Evolutionary conservation across 768 basidiomycete genomes (phyloP).

Genomic region (Porphyrellus cyaneotinctus): DNA sequence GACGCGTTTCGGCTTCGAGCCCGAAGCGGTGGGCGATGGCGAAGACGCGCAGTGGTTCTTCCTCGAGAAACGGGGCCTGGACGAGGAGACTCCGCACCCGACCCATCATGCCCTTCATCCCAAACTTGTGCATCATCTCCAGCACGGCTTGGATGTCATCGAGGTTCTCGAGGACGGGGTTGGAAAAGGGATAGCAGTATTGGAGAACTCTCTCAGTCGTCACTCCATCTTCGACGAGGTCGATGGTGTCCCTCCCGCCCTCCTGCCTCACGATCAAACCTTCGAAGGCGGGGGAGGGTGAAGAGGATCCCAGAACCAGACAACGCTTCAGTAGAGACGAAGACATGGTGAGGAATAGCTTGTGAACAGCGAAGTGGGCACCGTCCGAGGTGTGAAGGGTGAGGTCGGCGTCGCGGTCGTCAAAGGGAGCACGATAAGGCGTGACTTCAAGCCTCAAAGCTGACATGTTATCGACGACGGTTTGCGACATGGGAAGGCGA

Average conservation of each 20-base stretch:
- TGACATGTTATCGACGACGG: conserved; percentile 20
- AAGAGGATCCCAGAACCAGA: conserved; percentile 24
- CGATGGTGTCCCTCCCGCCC: conserved; percentile 23
- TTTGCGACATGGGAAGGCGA: conserved; percentile 26
- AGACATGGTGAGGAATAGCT: conserved; percentile 38
- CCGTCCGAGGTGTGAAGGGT: conserved; percentile 41
- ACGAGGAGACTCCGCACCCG: conserved; percentile 28
- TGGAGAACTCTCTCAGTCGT: conserved; percentile 33
- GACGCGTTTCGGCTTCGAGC: conserved; percentile 30
- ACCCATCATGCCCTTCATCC: conserved; percentile 32
- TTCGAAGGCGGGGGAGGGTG: conserved; percentile 27
- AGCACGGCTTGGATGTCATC: conserved; percentile 35
- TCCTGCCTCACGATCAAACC: conserved; percentile 24
- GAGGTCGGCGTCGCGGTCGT: conserved; percentile 40
- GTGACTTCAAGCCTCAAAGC: conserved; percentile 27
- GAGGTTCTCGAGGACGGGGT: conserved; percentile 31
- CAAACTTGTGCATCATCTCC: conserved; percentile 38
- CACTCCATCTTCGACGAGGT: conserved; percentile 31
- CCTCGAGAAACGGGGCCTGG: conserved; percentile 23
- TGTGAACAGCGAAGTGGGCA: conserved; percentile 42
- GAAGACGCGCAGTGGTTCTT: conserved; percentile 35
- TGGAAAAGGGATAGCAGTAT: conserved; percentile 36
- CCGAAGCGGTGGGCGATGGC: conserved; percentile 38
- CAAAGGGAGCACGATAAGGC: conserved; percentile 34
- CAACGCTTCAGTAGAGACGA: conserved; percentile 39